Base-by-base conservation (phyloP, 164 flowering plant species). In the Annona squamosa region DNA sequence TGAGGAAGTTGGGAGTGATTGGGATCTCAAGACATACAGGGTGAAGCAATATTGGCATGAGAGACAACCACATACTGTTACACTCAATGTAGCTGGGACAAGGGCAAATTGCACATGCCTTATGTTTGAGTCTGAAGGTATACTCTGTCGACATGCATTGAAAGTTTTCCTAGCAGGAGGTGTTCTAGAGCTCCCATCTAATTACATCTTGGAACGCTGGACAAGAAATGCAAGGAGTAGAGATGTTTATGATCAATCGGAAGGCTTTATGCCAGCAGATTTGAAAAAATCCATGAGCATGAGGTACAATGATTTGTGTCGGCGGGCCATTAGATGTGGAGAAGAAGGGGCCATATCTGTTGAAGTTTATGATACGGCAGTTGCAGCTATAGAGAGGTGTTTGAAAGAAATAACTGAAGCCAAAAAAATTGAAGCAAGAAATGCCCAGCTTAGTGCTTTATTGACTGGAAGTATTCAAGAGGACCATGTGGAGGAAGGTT, bases 91-190 rank as follows among this genome's bases (percentile, higher is more conserved):
- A 52, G 52, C 72, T 19, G 72, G 56, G 48, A 70, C 64, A 3
- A 70, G 41, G 17, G 72, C 45, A 0, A 52, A 44, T 56, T 70
- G 72, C 37, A 48, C 64, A 13, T 70, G 72, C 63, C 62, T 13
- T 5, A 10, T 70, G 72, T 70, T 52, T 52, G 72, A 70, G 64
- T 70, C 63, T 56, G 45, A 43, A 13, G 72, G 72, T 13, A 70
- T 70, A 7, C 72, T 70, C 48, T 70, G 72, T 56, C 45, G 63
- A 26, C 72, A 70, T 70, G 64, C 64, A 19, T 71, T 88, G 10
- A 70, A 46, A 46, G 63, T 70, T 18, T 70, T 70, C 63, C 16
- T 48, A 45, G 26, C 19, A 10, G n/a, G 63, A 10, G 63, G 63
- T 26, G 10, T 56, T 57, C 26, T 52, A 37, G 48, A 37, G 48